phyloP scores from a whole-genome alignment of 768 basidiomycete genomes.

The Hypsizygus marmoreus region DNA sequence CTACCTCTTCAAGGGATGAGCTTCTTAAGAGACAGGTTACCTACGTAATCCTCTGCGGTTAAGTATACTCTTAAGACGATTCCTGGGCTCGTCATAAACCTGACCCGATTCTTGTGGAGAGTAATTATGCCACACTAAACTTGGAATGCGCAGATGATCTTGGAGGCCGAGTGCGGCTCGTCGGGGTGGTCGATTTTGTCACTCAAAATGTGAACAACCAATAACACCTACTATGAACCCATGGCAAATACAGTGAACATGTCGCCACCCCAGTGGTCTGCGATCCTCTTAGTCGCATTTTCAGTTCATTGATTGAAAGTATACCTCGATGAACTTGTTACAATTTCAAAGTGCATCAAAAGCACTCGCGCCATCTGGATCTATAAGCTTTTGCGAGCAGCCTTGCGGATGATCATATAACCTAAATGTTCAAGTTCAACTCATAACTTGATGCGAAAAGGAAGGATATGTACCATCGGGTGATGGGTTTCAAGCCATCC shows the following conservation, averaged over 20 bases:
- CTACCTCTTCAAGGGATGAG: neutral
- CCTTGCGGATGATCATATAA: constrained; percentile 6
- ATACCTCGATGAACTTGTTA: constrained; percentile 6
- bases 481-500: constrained; percentile 3
- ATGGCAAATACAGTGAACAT: constrained; percentile 3
- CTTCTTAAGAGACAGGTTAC: neutral
- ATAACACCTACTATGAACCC: constrained; percentile 5
- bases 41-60: constrained; percentile 6
- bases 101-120: neutral
- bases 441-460: neutral
- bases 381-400: neutral
- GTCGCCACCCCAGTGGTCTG: constrained; percentile 3
- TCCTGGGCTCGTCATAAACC: constrained; percentile 7
- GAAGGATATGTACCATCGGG: neutral
- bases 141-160: constrained; percentile 6
- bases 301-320: too few species aligned
- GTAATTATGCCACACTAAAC: neutral
- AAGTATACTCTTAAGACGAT: constrained; percentile 1
- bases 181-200: neutral
- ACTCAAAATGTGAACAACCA: neutral
- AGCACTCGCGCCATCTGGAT: constrained; percentile 2
- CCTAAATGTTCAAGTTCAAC: neutral
- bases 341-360: constrained; percentile 2
- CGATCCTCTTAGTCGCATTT: too few species aligned
- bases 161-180: constrained; percentile 7